Percentiles rank a stretch among this genome's conserved stretches.
Evolutionary conservation across 371 early-diverging fungal species (phyloP).

Genomic region (Mortierella polycephala): DNA sequence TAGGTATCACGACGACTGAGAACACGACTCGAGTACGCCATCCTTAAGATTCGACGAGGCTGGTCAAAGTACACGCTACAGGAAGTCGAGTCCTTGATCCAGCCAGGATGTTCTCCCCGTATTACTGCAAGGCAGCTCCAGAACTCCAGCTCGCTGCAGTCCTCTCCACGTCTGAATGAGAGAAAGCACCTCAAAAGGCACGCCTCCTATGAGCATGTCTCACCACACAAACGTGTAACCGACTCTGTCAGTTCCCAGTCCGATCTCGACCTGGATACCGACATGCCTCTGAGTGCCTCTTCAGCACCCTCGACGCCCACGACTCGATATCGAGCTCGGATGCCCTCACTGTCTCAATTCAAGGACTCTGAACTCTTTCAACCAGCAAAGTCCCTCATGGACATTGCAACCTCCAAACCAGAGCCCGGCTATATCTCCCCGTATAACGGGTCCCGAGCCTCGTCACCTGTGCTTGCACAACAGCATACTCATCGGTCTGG

Average conservation of each 20-base stretch:
- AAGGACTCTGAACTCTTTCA: constrained; percentile 45
- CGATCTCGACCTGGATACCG: too few species aligned
- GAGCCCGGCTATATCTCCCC: constrained; percentile 47
- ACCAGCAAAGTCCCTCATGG: constrained; percentile 51
- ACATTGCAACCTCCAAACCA: constrained; percentile 44
- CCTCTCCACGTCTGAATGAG: constrained; percentile 25
- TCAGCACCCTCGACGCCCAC: constrained; percentile 18
- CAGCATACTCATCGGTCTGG: background rate
- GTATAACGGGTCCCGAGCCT: constrained; percentile 6
- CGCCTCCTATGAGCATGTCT: constrained; percentile 5
- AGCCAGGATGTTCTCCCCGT: constrained; percentile 40
- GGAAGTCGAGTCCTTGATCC: constrained; percentile 44
- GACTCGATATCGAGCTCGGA: constrained; percentile 18
- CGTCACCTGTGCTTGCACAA: background rate
- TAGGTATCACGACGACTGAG: constrained; percentile 41
- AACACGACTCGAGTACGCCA: constrained; percentile 48
- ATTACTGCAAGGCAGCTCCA: constrained; percentile 24
- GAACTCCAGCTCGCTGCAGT: constrained; percentile 16
- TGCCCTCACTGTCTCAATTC: constrained; percentile 46
- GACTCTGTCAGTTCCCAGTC: background rate
- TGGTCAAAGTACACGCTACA: constrained; percentile 53
- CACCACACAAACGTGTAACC: constrained; percentile 1
- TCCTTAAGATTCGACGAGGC: constrained; percentile 47
- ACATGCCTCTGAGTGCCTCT: background rate
- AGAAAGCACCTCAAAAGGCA: constrained; percentile 3